These are phyloP conservation scores for Vigna angularis DNA, from an alignment of 306 rosid genomes.

Conservation along the genomic window DNA sequence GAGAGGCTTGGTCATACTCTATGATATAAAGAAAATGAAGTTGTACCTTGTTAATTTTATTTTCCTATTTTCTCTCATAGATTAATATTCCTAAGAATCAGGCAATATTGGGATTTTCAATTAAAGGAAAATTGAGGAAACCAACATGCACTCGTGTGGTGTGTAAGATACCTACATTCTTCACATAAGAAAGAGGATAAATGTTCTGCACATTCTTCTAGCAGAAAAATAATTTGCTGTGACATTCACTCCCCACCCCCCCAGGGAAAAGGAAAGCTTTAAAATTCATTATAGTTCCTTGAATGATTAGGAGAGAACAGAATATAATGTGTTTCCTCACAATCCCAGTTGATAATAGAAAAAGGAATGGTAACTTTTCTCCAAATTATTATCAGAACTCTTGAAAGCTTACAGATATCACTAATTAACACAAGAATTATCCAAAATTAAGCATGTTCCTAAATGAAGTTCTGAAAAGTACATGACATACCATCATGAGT, in stretches of 20 bases:
- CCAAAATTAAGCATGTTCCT: constrained; percentile 17
- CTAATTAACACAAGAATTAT: neutral
- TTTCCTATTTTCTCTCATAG: neutral
- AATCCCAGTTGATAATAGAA: neutral
- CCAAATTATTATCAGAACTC: neutral
- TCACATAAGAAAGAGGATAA: neutral
- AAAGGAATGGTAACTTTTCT: neutral
- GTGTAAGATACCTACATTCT: neutral
- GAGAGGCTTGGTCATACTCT: neutral
- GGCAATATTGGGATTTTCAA: neutral
- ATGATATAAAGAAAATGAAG: neutral
- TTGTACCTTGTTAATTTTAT: neutral
- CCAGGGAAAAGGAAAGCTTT: neutral
- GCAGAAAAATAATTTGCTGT: neutral
- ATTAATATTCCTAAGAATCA: neutral
- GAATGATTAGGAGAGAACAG: neutral
- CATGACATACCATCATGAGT: constrained; percentile 79
- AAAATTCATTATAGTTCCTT: neutral
- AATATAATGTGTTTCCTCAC: neutral
- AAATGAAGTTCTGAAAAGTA: constrained; percentile 23
- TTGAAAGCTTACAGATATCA: constrained; percentile 6
- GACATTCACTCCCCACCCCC: neutral
- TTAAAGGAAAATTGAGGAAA: neutral
- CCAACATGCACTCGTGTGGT: neutral
- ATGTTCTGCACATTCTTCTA: neutral